Conservation (phyloP, 805 yeast species). For the Candida hispaniensis region DNA sequence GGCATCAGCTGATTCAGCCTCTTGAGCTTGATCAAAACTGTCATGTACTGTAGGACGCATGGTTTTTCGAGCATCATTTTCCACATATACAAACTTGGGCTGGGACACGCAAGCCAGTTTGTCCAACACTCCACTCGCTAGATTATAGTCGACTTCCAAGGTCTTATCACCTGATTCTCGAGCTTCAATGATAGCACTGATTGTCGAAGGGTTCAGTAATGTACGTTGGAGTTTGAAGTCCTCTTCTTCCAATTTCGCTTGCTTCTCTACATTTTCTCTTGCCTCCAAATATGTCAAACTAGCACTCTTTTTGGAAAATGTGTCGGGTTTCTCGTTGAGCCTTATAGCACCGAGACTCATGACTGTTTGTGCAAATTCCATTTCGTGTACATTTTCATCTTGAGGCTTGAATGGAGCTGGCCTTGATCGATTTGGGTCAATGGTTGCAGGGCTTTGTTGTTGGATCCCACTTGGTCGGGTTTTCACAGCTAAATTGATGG, state of each 20-base stretch:
- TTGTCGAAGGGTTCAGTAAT: slow-evolving; percentile 8
- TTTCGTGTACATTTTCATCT: slow-evolving; percentile 7
- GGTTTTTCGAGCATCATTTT: slow-evolving; percentile 1
- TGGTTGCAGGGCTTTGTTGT: slow-evolving; percentile 1
- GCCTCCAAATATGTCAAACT: slow-evolving; percentile 7
- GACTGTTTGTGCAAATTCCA: slow-evolving; percentile 7
- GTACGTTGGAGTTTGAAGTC: slow-evolving; percentile 7
- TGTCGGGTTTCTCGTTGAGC: slow-evolving; percentile 2
- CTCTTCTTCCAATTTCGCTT: slow-evolving; percentile 2
- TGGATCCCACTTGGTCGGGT: slow-evolving; percentile 6
- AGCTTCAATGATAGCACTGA: slow-evolving; percentile 7
- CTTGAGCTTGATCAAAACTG: slow-evolving; percentile 1
- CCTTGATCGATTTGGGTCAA: slow-evolving; percentile 6
- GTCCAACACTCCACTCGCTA: slow-evolving; percentile 9
- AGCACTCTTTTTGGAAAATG: slow-evolving; percentile 1
- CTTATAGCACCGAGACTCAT: slow-evolving; percentile 12
- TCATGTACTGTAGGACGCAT: slow-evolving; percentile 3
- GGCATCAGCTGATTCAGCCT: slow-evolving; percentile 8
- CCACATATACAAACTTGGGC: slow-evolving; percentile 8
- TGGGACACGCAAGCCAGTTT: slow-evolving; percentile 1
- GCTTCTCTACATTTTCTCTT: background rate
- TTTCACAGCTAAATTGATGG: slow-evolving; percentile 8
- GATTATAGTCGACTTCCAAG: slow-evolving; percentile 10
- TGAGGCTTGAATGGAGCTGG: slow-evolving; percentile 5
- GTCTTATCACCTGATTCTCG: slow-evolving; percentile 1